phyloP scores from a whole-genome alignment of 1,139 yeast species.

The Saccharomyces hybrid region DNA sequence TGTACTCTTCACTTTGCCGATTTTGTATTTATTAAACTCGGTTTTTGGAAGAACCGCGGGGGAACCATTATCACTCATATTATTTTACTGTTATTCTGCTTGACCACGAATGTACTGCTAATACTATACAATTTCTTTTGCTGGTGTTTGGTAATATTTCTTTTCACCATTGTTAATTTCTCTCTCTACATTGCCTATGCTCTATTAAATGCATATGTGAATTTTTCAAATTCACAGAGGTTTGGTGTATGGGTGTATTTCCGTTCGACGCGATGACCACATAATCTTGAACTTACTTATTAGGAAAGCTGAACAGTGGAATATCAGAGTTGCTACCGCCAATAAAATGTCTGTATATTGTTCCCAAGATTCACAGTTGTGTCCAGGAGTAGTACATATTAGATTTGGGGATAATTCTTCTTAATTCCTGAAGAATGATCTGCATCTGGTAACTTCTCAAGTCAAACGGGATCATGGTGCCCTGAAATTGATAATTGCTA shows the following conservation, averaged over 20 bases:
- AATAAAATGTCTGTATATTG: background rate
- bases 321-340: background rate
- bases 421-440: conserved; percentile 27
- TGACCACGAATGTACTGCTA: background rate
- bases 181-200: background rate
- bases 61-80: conserved; percentile 3
- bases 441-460: conserved; percentile 26
- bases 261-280: background rate
- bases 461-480: conserved; percentile 28
- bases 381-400: conserved; percentile 31
- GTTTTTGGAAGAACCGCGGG: conserved; percentile 7
- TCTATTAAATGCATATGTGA: background rate
- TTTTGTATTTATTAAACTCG: conserved; percentile 25
- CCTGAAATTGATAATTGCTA: conserved; percentile 29
- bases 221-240: background rate
- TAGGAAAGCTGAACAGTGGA: background rate
- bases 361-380: conserved; percentile 17
- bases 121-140: background rate
- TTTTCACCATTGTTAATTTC: background rate
- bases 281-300: background rate
- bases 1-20: conserved; percentile 31
- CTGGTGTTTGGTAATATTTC: background rate
- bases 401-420: conserved; percentile 26
- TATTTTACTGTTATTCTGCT: background rate
- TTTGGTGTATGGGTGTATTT: background rate